These are phyloP conservation scores for Mycena galericulata DNA, from an alignment of 768 basidiomycete genomes.

Conservation along the genomic window DNA sequence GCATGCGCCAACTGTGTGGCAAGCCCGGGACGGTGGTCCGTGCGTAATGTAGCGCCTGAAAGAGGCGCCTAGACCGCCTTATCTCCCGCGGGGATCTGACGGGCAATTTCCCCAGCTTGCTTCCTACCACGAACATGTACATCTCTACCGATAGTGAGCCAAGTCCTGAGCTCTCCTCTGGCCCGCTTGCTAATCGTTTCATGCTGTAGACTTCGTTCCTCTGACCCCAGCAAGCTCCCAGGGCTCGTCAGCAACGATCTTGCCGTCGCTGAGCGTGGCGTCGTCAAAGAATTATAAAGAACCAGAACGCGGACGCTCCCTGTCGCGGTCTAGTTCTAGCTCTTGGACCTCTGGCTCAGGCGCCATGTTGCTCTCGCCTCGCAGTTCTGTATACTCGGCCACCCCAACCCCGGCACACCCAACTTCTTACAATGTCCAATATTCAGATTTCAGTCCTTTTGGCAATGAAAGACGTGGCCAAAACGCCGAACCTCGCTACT, in stretches of 20 bases:
- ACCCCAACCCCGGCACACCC: neutral
- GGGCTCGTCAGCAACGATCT: conserved; percentile 22
- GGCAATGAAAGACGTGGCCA: too few relatives aligned
- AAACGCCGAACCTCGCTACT: too few relatives aligned
- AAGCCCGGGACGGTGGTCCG: conserved; percentile 8
- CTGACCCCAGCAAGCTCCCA: conserved; percentile 25
- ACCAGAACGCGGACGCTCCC: conserved; percentile 28
- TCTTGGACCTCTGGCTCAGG: conserved; percentile 21
- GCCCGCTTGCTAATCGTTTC: neutral
- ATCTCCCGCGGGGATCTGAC: conserved; percentile 13
- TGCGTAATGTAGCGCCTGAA: neutral
- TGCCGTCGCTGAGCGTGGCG: conserved; percentile 10
- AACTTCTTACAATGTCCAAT: too few relatives aligned
- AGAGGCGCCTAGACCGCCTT: conserved; percentile 23
- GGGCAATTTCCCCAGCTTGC: conserved; percentile 14
- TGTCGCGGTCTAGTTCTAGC: conserved; percentile 26
- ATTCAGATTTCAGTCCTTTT: too few relatives aligned
- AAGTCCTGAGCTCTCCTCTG: neutral
- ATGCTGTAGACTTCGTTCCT: neutral
- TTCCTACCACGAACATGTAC: conserved; percentile 25
- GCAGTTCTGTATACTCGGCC: conserved; percentile 19
- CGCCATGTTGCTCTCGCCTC: conserved; percentile 9
- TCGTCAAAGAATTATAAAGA: conserved; percentile 22
- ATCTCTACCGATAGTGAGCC: conserved; percentile 2
- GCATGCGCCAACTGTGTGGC: conserved; percentile 5